phyloP scores from a whole-genome alignment of 2,329 filamentous ascomycete species.

The Chaetomiaceae sp. region DNA sequence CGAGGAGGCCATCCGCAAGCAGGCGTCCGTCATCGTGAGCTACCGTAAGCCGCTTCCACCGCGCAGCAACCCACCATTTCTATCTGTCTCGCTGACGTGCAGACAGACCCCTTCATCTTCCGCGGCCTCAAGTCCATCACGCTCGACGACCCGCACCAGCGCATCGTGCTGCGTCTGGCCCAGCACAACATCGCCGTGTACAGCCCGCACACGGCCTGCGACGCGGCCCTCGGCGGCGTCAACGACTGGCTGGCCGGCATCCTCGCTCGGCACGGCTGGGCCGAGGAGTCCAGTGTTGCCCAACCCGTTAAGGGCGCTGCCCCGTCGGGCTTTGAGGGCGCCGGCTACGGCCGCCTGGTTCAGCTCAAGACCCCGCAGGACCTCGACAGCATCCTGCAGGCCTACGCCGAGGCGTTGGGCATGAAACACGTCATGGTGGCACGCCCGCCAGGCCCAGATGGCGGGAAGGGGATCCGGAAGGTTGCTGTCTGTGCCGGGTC shows the following conservation, averaged over 20 bases:
- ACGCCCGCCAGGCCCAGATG: conserved; percentile 14
- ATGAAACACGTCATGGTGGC: conserved; percentile 42
- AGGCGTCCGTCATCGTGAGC: conserved; percentile 73
- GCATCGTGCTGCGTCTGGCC: conserved; percentile 72
- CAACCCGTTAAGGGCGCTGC: conserved; percentile 38
- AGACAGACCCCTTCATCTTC: conserved; percentile 97
- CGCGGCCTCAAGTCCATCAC: conserved; percentile 84
- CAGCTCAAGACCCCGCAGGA: conserved; percentile 34
- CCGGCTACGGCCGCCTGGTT: conserved; percentile 50
- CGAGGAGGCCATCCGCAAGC: conserved; percentile 75
- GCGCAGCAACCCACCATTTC: too few species aligned
- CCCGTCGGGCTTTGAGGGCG: conserved; percentile 39
- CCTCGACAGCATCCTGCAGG: conserved; percentile 40
- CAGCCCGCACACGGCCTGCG: conserved; percentile 89
- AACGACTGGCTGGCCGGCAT: conserved; percentile 93
- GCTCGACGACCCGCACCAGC: conserved; percentile 77
- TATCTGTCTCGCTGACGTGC: too few species aligned
- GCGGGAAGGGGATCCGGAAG: conserved; percentile 39
- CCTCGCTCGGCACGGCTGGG: conserved; percentile 38
- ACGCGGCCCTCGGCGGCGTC: conserved; percentile 76
- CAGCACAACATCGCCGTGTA: conserved; percentile 86
- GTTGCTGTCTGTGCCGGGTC: conserved; percentile 89
- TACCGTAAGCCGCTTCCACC: too few species aligned
- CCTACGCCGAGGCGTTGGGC: conserved; percentile 61
- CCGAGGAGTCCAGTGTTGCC: conserved; percentile 32